phyloP scores from a whole-genome alignment of 2,329 filamentous ascomycete species.

The Aspergillus felis region DNA sequence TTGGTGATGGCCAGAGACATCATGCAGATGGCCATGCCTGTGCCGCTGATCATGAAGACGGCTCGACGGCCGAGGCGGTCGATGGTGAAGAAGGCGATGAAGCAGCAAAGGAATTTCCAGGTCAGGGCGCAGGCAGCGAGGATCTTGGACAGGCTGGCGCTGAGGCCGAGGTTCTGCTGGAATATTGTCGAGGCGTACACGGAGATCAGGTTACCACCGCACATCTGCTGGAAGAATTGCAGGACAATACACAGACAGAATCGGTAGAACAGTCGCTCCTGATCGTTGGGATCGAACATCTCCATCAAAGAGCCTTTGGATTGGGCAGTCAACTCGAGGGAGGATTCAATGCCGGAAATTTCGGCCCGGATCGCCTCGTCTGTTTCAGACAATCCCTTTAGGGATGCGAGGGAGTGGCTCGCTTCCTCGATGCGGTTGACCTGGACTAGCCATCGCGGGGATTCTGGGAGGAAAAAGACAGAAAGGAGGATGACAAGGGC shows the following conservation, averaged over 20 bases:
- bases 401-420: constrained; percentile 8
- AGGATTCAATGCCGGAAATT: constrained; percentile 16
- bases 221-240: constrained; percentile 19
- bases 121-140: constrained; percentile 50
- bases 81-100: constrained; percentile 49
- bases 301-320: constrained; percentile 14
- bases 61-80: constrained; percentile 49
- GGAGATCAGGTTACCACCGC: constrained; percentile 16
- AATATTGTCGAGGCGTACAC: constrained; percentile 17
- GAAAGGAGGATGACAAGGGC: constrained; percentile 47
- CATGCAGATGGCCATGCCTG: constrained; percentile 55
- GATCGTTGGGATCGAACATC: constrained; percentile 14
- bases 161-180: constrained; percentile 12
- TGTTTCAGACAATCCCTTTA: constrained; percentile 9
- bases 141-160: constrained; percentile 21
- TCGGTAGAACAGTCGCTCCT: constrained; percentile 18
- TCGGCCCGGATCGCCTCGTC: constrained; percentile 13
- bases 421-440: constrained; percentile 17
- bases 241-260: constrained; percentile 16
- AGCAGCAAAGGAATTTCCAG: constrained; percentile 54
- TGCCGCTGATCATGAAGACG: constrained; percentile 51
- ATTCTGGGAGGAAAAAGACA: constrained; percentile 51
- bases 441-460: constrained; percentile 25
- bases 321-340: constrained; percentile 13
- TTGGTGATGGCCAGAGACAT: constrained; percentile 45